These are phyloP conservation scores for Hyphopichia buzzinii DNA, from an alignment of 1,139 yeast species.

Conservation along the genomic window DNA sequence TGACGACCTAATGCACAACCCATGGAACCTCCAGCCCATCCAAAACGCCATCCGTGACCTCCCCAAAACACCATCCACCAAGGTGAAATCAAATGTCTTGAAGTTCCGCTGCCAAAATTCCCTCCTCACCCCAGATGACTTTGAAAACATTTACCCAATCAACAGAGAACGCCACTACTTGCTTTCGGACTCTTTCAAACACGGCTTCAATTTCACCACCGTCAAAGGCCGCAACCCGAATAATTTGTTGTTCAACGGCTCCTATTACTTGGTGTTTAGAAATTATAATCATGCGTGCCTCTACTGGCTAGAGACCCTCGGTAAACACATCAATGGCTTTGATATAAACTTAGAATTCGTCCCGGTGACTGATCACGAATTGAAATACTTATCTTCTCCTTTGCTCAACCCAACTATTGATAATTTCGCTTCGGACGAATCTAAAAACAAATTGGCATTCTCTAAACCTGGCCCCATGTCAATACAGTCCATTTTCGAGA, in stretches of 20 bases:
- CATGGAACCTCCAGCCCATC: slow-evolving; percentile 32
- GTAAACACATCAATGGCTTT: slow-evolving; percentile 51
- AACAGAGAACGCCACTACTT: slow-evolving; percentile 28
- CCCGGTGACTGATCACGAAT: slow-evolving; percentile 14
- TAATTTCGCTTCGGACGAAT: slow-evolving; percentile 3
- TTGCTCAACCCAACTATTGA: slow-evolving; percentile 13
- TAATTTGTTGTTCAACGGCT: slow-evolving; percentile 41
- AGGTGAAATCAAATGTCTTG: slow-evolving; percentile 28
- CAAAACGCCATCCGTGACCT: slow-evolving; percentile 23
- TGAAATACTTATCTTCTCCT: slow-evolving; percentile 28
- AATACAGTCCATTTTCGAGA: slow-evolving; percentile 12
- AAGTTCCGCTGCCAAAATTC: slow-evolving; percentile 36
- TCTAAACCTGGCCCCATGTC: slow-evolving; percentile 6
- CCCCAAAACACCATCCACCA: slow-evolving; percentile 9
- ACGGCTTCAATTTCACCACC: slow-evolving; percentile 29
- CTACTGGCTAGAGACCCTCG: slow-evolving; percentile 48
- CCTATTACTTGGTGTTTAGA: slow-evolving; percentile 53
- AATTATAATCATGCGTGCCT: slow-evolving; percentile 47
- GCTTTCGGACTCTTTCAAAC: slow-evolving; percentile 18
- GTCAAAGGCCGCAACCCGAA: slow-evolving; percentile 49
- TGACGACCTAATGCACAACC: slow-evolving; percentile 29
- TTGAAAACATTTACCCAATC: slow-evolving; percentile 34
- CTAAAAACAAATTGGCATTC: slow-evolving; percentile 1
- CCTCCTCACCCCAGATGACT: slow-evolving; percentile 36
- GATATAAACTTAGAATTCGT: slow-evolving; percentile 46